Evolutionary conservation across 2,329 filamentous ascomycete species (phyloP), one percentile per base, ranked within the genome.

Genomic region (Fusarium camptoceras): DNA sequence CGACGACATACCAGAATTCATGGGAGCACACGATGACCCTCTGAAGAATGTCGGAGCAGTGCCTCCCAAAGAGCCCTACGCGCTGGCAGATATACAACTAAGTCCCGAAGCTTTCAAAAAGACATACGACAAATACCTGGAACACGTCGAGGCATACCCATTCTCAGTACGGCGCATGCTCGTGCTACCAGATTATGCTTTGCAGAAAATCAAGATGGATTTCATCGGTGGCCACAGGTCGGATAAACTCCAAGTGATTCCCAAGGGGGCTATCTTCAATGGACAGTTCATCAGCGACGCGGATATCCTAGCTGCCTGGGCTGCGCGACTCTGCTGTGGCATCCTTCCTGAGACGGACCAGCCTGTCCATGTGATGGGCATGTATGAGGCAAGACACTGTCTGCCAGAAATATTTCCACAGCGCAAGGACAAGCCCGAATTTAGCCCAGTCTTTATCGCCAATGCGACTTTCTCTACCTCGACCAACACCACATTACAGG

Each of bases 401-500:
- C 8, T 59, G 4, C 50, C 56, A 30, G 30, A 56, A 8, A 59
- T 20, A 1, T 59, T 59, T 12, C 56, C 24, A 10, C 56, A 59
- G 11, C 50, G 41, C 30, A 46, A 56, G 24, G 56, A 56, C 9
- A 59, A 56, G 18, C 56, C 50, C 1, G 56, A 46, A 1, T 59
- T 50, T 4, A 59, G 56, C 14, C 56, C 56, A 0, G 50, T 56
- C 8, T 59, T 59, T 8, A 30, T 59, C 20, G 56, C 50, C 3
- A 59, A 59, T 46, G 56, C 56, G 5, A 59, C 56, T 5, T 59
- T 59, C 15, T 46, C 56, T 12, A 59, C 50, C 3, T 59, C 56
- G 4, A 59, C 56, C 24, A 59, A 59, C 24, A 59, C 50, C 16
- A 59, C 56, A 11, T 15, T 59, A 6, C n/a, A n/a, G n/a, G 41